Percentiles rank a stretch among this genome's conserved stretches.
phyloP scores from a whole-genome alignment of 139 green algal genomes.

The Chlamydomonas urium region DNA sequence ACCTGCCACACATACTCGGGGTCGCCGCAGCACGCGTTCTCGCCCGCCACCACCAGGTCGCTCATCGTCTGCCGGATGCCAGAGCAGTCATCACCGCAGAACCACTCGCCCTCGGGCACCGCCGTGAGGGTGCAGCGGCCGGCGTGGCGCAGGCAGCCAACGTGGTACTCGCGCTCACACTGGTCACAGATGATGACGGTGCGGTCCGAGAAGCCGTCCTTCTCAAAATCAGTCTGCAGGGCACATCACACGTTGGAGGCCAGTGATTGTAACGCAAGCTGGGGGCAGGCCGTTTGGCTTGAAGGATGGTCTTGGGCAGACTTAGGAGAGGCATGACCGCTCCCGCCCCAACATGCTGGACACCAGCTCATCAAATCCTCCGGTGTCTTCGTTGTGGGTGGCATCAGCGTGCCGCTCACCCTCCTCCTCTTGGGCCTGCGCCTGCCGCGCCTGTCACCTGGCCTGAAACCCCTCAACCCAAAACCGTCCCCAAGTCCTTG shows the following conservation, averaged over 20 bases:
- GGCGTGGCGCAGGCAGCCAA: constrained; percentile 59
- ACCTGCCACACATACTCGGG: constrained; percentile 32
- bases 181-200: constrained; percentile 95
- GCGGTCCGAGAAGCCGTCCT: constrained; percentile 70
- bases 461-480: too few relatives aligned
- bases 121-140: constrained; percentile 46
- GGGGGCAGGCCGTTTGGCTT: too few relatives aligned
- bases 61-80: constrained; percentile 46
- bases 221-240: constrained; percentile 30
- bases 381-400: too few relatives aligned
- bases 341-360: too few relatives aligned
- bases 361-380: too few relatives aligned
- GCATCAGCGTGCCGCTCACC: too few relatives aligned
- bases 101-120: constrained; percentile 74
- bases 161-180: constrained; percentile 95
- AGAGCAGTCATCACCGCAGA: constrained; percentile 71
- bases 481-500: too few relatives aligned
- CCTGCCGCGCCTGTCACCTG: too few relatives aligned
- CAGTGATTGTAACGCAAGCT: too few relatives aligned
- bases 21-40: constrained; percentile 25
- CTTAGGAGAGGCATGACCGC: too few relatives aligned
- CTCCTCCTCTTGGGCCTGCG: too few relatives aligned
- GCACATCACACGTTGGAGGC: not conserved
- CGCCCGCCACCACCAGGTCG: constrained; percentile 36
- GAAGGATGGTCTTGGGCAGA: too few relatives aligned